Percentiles rank a stretch among this genome's conserved stretches.
Evolutionary conservation across 345 rosid genomes (phyloP).

Genomic region (Hirschfeldia incana): DNA sequence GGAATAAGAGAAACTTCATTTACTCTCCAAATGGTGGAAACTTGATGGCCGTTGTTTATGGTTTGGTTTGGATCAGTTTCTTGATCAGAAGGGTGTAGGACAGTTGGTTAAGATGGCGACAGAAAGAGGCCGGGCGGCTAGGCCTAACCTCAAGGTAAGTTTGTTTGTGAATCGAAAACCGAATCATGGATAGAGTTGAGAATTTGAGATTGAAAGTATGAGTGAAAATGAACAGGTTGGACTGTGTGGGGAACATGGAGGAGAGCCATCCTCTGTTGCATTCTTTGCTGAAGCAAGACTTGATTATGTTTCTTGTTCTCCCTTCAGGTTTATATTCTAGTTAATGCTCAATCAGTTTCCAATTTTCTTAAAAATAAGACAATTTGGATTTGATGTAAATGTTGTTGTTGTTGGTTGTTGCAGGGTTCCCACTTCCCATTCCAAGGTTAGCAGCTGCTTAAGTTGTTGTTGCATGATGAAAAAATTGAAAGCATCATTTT

Average conservation of each 20-base stretch:
- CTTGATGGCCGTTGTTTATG: slow-evolving; percentile 5
- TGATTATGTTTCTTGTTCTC: slow-evolving; percentile 95
- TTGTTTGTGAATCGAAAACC: neutral
- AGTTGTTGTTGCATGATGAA: slow-evolving; percentile 53
- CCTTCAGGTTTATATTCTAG: slow-evolving; percentile 60
- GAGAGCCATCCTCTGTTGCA: slow-evolving; percentile 88
- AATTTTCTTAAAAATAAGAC: neutral
- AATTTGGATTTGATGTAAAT: neutral
- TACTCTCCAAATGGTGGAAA: neutral
- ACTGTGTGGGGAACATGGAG: slow-evolving; percentile 95
- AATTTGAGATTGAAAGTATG: neutral
- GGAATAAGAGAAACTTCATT: neutral
- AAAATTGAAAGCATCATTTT: neutral
- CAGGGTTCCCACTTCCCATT: slow-evolving; percentile 87
- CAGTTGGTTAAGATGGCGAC: slow-evolving; percentile 83
- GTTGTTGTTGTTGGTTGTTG: neutral
- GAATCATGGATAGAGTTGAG: neutral
- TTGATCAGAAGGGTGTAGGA: slow-evolving; percentile 91
- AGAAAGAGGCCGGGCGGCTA: slow-evolving; percentile 75
- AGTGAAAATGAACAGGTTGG: slow-evolving; percentile 57
- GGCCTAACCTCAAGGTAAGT: slow-evolving; percentile 78
- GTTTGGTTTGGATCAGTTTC: slow-evolving; percentile 52
- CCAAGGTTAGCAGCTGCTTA: slow-evolving; percentile 97
- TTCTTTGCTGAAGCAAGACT: slow-evolving; percentile 83
- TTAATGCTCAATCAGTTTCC: neutral